Evolutionary conservation across 192 early-diverging fungal species (phyloP).

Genomic region (Mortierella alpina): DNA sequence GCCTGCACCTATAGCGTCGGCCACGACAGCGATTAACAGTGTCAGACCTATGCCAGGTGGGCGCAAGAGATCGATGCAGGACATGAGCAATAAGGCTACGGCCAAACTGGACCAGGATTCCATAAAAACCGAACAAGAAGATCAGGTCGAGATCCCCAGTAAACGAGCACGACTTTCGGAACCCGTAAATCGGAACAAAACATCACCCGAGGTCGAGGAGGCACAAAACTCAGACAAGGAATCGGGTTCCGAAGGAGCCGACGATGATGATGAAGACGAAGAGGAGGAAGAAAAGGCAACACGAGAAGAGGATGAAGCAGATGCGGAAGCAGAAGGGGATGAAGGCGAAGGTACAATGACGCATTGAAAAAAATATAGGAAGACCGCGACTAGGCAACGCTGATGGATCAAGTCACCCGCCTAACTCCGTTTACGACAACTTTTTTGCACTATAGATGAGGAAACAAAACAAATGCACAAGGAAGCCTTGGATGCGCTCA

Average conservation of each 20-base stretch:
- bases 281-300: slow-evolving; percentile 24
- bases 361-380: too few species aligned
- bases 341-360: slow-evolving; percentile 16
- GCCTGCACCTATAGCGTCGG: not conserved
- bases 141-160: slow-evolving; percentile 17
- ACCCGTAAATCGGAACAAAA: slow-evolving; percentile 7
- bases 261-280: slow-evolving; percentile 43
- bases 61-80: slow-evolving; percentile 40
- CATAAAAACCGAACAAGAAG: slow-evolving; percentile 27
- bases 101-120: slow-evolving; percentile 12
- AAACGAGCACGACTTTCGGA: slow-evolving; percentile 26
- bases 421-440: not conserved
- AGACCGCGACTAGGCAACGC: not conserved
- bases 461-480: slow-evolving; percentile 61
- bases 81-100: not conserved
- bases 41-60: slow-evolving; percentile 6
- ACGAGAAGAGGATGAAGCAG: slow-evolving; percentile 17
- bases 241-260: slow-evolving; percentile 26
- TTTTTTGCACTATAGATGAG: slow-evolving; percentile 32
- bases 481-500: slow-evolving; percentile 63
- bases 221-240: slow-evolving; percentile 28
- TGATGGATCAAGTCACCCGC: not conserved
- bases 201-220: slow-evolving; percentile 10
- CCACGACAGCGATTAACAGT: not conserved
- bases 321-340: slow-evolving; percentile 16